Evolutionary conservation across 2,329 filamentous ascomycete species (phyloP), one percentile per base, ranked within the genome.

Genomic region (Cordyceps pruinosa): DNA sequence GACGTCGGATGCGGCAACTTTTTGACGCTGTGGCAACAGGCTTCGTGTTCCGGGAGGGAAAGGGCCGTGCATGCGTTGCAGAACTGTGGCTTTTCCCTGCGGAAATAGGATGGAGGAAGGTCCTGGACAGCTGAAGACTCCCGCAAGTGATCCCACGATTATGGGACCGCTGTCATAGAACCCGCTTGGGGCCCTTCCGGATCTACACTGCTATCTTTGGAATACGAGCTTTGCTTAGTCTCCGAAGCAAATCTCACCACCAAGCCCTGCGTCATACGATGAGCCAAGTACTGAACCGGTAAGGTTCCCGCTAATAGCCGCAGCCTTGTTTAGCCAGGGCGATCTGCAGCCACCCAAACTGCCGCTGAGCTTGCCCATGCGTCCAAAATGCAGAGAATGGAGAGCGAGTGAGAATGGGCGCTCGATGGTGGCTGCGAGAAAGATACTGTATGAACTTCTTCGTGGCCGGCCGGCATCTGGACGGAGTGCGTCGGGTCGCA

Each of bases 141-240:
- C 4, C n/a, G 13, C 8, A 52, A 32, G 25, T n/a, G 9, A 41
- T 25, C n/a, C 13, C 26, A 42, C 21, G 12, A 52, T 52, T 42
- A 15, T 42, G 37, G 37, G 35, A n/a, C n/a, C n/a, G n/a, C n/a
- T n/a, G n/a, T n/a, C 2, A 13, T 26, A 19, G 17, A n/a, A 23
- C 34, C 48, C 15, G 19, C 19, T 35, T 39, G 23, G 32, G 28
- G 32, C 25, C 35, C 35, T n/a, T n/a, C n/a, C n/a, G n/a, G n/a
- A 51, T 51, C 48, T 41, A 41, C 48, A 17, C 6, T 41, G 17
- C 48, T 51, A 51, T 41, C 35, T 34, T 53, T 44, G 26, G 50
- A 53, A 53, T 53, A 53, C 50, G 50, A 44, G 10, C 21, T 37
- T 7, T 5, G 1, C 13, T 37, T 19, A 32, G 39, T 42, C 21